These are phyloP conservation scores for Physcomitrellopsis africana DNA, from an alignment of 225 moss, liverwort and hornwort species.

Conservation along the genomic window DNA sequence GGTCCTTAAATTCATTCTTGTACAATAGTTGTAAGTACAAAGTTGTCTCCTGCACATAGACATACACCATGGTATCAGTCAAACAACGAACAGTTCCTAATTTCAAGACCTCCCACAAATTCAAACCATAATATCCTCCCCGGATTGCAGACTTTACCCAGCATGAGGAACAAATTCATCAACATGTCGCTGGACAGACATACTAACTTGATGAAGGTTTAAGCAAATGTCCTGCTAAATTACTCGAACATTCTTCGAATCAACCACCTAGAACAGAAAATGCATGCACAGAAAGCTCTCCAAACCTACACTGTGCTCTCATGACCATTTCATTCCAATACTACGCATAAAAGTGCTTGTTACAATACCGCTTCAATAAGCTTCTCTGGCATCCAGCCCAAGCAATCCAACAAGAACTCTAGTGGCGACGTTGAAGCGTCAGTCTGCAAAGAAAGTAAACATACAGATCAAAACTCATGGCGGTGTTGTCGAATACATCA, in stretches of 20 bases:
- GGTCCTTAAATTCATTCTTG: constrained; percentile 75
- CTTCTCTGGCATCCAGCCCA: constrained; percentile 68
- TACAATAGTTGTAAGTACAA: constrained; percentile 92
- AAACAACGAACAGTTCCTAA: background rate
- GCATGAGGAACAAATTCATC: background rate
- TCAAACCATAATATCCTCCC: background rate
- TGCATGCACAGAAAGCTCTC: background rate
- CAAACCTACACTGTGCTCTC: background rate
- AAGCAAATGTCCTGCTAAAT: background rate
- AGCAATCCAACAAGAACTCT: constrained; percentile 58
- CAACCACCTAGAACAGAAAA: constrained; percentile 6
- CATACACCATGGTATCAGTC: background rate
- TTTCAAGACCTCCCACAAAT: background rate
- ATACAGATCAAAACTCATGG: constrained; percentile 4
- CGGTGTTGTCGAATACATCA: background rate
- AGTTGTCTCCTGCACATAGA: constrained; percentile 75
- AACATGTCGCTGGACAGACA: background rate
- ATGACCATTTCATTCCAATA: constrained; percentile 8
- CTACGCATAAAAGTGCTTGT: background rate
- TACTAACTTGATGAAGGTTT: background rate
- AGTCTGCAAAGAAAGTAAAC: constrained; percentile 28
- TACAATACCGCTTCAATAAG: constrained; percentile 79
- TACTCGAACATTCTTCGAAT: background rate
- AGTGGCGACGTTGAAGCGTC: constrained; percentile 27
- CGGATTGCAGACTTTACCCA: background rate